Conservation (phyloP, 768 basidiomycete genomes). For the Cystofilobasidium capitatum region DNA sequence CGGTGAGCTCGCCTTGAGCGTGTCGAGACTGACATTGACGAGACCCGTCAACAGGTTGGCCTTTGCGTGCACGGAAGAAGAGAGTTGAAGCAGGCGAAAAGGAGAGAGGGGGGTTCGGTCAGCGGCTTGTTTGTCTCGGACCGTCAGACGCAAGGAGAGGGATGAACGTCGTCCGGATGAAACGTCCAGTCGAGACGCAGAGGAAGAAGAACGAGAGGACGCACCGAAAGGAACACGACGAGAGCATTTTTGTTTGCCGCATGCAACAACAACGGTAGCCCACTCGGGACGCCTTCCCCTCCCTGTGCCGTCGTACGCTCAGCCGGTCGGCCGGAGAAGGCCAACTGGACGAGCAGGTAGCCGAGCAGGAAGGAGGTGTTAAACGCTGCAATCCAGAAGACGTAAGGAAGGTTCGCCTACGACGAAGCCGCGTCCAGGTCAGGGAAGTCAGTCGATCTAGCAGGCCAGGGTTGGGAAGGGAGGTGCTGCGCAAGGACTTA, state of each 20-base stretch:
- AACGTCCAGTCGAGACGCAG: neutral
- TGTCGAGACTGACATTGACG: slow-evolving; percentile 66
- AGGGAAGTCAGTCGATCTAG: neutral
- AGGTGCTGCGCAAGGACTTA: slow-evolving; percentile 38
- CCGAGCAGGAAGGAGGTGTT: slow-evolving; percentile 74
- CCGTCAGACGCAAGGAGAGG: neutral
- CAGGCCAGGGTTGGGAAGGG: neutral
- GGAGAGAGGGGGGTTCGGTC: neutral
- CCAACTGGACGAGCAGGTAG: slow-evolving; percentile 66
- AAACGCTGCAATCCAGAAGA: slow-evolving; percentile 79
- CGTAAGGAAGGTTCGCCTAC: slow-evolving; percentile 79
- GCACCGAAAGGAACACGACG: slow-evolving; percentile 66
- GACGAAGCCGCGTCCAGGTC: neutral
- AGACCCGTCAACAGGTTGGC: slow-evolving; percentile 80
- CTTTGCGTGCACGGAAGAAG: slow-evolving; percentile 47
- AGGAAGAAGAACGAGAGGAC: slow-evolving; percentile 35
- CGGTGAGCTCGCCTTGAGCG: slow-evolving; percentile 61
- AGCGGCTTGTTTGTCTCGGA: neutral
- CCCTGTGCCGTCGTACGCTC: slow-evolving; percentile 16
- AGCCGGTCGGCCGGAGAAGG: slow-evolving; percentile 40
- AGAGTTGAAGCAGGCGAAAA: slow-evolving; percentile 10
- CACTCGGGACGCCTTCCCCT: neutral
- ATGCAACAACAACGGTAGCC: slow-evolving; percentile 49
- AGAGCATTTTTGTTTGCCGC: slow-evolving; percentile 77
- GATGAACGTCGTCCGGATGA: no score